These are phyloP conservation scores for Rheum nobile DNA, from an alignment of 148 eudicot genomes.

Conservation along the genomic window DNA sequence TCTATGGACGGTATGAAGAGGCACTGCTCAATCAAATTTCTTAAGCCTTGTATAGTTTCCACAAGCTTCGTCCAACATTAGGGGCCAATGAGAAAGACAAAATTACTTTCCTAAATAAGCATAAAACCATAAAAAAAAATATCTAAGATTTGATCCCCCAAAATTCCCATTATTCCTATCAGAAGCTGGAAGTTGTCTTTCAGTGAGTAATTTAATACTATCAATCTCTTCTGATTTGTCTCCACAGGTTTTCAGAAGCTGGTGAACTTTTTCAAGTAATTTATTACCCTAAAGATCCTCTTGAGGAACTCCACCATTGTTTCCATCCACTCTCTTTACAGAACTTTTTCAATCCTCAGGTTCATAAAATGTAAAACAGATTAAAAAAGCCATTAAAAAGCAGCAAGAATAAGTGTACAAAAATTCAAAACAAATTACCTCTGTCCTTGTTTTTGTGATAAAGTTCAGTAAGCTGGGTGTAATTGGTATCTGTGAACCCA, in stretches of 20 bases:
- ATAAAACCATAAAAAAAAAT: no score
- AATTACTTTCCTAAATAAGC: neutral
- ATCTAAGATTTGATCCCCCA: neutral
- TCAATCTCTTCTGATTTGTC: no score
- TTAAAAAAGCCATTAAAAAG: neutral
- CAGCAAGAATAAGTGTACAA: neutral
- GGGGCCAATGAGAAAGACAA: neutral
- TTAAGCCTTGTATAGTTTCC: no score
- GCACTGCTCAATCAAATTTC: no score
- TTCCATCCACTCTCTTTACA: neutral
- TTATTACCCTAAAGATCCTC: neutral
- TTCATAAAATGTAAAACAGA: neutral
- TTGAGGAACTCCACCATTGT: neutral
- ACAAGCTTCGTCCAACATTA: no score
- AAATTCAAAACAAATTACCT: slow-evolving; percentile 24
- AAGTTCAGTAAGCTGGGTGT: slow-evolving; percentile 69
- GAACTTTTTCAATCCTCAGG: neutral
- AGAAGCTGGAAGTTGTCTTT: neutral
- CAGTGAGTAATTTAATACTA: no score
- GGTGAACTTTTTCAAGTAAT: no score
- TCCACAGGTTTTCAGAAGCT: no score
- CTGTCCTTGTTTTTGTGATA: slow-evolving; percentile 56
- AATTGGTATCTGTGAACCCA: slow-evolving; percentile 62
- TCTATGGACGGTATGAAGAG: no score
- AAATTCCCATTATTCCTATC: neutral